These are phyloP conservation scores for Leishmania amazonensis DNA, from an alignment of 208 protist genomes.

Conservation along the genomic window DNA sequence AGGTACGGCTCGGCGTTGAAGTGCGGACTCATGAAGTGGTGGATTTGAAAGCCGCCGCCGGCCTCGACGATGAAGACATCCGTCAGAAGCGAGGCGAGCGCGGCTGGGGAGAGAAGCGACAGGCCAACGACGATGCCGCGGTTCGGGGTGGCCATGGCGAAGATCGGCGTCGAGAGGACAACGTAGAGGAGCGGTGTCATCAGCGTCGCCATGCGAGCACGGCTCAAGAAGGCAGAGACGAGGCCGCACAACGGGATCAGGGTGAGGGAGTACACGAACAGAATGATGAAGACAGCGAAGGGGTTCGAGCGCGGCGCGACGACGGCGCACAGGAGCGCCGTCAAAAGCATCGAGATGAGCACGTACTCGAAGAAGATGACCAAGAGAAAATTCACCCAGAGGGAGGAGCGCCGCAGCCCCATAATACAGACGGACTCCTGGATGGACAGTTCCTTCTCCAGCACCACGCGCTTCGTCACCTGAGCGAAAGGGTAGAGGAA, in stretches of 20 bases:
- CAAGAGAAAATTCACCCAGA: conserved; percentile 64
- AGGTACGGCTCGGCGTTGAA: conserved; percentile 24
- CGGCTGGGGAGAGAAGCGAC: conserved; percentile 57
- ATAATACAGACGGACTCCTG: conserved; percentile 86
- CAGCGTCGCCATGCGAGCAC: conserved; percentile 56
- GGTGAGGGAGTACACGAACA: conserved; percentile 57
- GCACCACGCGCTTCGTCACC: conserved; percentile 77
- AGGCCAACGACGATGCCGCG: conserved; percentile 23
- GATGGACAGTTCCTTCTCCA: conserved; percentile 84
- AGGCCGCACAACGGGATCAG: conserved; percentile 56
- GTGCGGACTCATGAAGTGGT: conserved; percentile 31
- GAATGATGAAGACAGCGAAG: conserved; percentile 49
- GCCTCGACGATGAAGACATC: conserved; percentile 36
- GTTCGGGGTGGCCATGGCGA: conserved; percentile 31
- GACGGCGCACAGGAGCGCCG: conserved; percentile 55
- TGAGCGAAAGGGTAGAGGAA: conserved; percentile 46
- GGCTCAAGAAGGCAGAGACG: conserved; percentile 67
- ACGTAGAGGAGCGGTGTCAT: conserved; percentile 76
- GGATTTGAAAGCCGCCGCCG: conserved; percentile 36
- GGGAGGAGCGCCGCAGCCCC: conserved; percentile 56
- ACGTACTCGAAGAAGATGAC: conserved; percentile 54
- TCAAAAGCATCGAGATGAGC: conserved; percentile 50
- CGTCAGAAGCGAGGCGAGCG: conserved; percentile 38
- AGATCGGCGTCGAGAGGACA: conserved; percentile 28
- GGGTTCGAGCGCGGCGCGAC: conserved; percentile 46